A percentile compares a stretch with the other conserved stretches of the same genome.
phyloP scores from a whole-genome alignment of 2,329 filamentous ascomycete species.

The Ophiostoma populinum region DNA sequence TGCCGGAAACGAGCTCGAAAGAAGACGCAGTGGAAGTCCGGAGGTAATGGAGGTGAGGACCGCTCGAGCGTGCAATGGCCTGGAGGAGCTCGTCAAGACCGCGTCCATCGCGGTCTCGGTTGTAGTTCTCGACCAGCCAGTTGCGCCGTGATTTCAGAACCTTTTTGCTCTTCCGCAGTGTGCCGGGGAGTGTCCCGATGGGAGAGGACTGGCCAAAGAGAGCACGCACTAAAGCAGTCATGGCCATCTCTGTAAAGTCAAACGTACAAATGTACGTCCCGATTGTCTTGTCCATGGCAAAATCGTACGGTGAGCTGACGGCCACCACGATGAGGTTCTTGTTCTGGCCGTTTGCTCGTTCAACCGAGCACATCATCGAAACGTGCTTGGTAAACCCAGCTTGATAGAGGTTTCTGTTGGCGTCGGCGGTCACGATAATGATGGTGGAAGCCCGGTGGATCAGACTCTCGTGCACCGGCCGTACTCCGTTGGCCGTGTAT shows the following conservation, averaged over 20 bases:
- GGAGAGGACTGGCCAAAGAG: constrained; percentile 59
- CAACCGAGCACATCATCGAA: constrained; percentile 83
- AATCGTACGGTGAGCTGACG: constrained; percentile 91
- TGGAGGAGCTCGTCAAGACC: constrained; percentile 62
- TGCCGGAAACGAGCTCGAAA: constrained; percentile 41
- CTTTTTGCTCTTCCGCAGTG: constrained; percentile 74
- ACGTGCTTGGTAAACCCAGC: constrained; percentile 92
- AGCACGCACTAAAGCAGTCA: constrained; percentile 68
- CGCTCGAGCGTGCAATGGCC: constrained; percentile 47
- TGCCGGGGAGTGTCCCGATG: constrained; percentile 46
- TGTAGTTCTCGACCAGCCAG: constrained; percentile 85
- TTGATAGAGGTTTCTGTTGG: constrained; percentile 86
- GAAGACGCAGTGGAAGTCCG: constrained; percentile 52
- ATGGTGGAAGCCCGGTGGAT: constrained; percentile 79
- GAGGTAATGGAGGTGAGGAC: constrained; percentile 52
- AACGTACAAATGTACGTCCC: constrained; percentile 91
- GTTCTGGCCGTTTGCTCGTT: constrained; percentile 58
- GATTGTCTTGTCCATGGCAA: constrained; percentile 79
- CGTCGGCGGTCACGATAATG: constrained; percentile 82
- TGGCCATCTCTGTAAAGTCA: constrained; percentile 85
- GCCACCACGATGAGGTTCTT: constrained; percentile 84
- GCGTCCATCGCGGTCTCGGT: constrained; percentile 56
- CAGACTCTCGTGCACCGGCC: constrained; percentile 83
- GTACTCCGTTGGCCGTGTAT: constrained; percentile 82
- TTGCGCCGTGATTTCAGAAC: constrained; percentile 78